Evolutionary conservation across 495 filamentous ascomycete genomes (phyloP).

Genomic region (Filosporella fistucella): DNA sequence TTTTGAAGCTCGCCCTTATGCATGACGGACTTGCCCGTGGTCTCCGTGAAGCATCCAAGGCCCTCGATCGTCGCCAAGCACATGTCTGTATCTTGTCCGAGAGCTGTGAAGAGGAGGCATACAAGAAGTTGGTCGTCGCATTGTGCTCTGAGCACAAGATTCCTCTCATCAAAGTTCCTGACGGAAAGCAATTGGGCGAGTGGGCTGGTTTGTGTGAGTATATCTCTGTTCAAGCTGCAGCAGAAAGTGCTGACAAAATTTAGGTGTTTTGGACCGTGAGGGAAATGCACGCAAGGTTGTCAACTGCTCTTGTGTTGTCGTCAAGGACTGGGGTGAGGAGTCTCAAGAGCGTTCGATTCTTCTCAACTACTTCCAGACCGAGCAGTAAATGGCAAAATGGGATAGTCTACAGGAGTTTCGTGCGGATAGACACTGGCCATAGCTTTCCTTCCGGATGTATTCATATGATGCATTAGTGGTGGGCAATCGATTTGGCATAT

Average conservation of each 20-base stretch:
- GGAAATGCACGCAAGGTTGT: conserved; percentile 99
- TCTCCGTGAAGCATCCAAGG: conserved; percentile 95
- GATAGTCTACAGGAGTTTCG: conserved; percentile 18
- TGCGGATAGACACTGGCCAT: conserved; percentile 23
- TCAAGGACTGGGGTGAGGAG: conserved; percentile 99
- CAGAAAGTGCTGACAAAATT: conserved; percentile 6
- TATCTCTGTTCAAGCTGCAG: neutral
- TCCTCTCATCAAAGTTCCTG: conserved; percentile 98
- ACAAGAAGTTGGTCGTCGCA: conserved; percentile 99
- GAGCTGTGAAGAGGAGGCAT: conserved; percentile 98
- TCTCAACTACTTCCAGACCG: conserved; percentile 98
- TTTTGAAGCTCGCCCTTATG: conserved; percentile 96
- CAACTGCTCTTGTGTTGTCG: conserved; percentile 99
- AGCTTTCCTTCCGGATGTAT: conserved; percentile 22
- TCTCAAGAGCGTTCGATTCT: conserved; percentile 95
- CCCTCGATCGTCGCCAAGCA: conserved; percentile 93
- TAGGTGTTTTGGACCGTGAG: conserved; percentile 97
- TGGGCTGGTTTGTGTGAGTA: conserved; percentile 98
- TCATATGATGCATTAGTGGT: conserved; percentile 23
- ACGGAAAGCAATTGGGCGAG: conserved; percentile 98
- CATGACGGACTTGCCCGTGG: conserved; percentile 98
- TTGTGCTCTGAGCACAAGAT: conserved; percentile 99
- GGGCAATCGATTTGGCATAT: conserved; percentile 24
- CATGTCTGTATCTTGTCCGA: conserved; percentile 99
- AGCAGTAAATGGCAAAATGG: conserved; percentile 41